Conservation (phyloP, 768 basidiomycete genomes). For the Trametes punicea region DNA sequence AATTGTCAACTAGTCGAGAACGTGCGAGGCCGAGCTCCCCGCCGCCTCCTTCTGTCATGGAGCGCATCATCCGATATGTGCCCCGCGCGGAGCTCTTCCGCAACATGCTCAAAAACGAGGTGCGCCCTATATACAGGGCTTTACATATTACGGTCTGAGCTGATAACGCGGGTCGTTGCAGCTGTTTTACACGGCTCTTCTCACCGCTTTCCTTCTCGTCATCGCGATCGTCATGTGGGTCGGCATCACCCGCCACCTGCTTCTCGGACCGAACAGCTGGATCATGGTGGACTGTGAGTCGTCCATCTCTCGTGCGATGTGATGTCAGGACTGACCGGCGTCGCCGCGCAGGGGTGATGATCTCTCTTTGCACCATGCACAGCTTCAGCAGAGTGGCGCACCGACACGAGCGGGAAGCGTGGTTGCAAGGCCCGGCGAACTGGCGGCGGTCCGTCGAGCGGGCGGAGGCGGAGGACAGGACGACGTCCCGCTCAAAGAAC, state of each 20-base stretch:
- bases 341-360: conserved; percentile 45
- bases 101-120: conserved; percentile 61
- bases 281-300: conserved; percentile 51
- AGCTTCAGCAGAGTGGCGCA: conserved; percentile 57
- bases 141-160: too few relatives aligned
- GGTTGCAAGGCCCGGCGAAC: conserved; percentile 46
- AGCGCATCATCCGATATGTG: conserved; percentile 46
- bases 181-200: conserved; percentile 54
- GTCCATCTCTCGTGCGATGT: neutral
- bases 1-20: conserved; percentile 5
- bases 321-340: neutral
- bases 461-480: conserved; percentile 27
- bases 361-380: conserved; percentile 54
- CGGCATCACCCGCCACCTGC: conserved; percentile 45
- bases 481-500: conserved; percentile 12
- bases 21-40: conserved; percentile 9
- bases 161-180: conserved; percentile 20
- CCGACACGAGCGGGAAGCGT: conserved; percentile 56
- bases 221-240: conserved; percentile 48
- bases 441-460: conserved; percentile 39
- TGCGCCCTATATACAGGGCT: conserved; percentile 26
- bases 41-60: conserved; percentile 27
- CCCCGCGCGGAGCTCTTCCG: conserved; percentile 53
- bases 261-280: conserved; percentile 49
- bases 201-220: conserved; percentile 46